Percentiles rank a stretch among this genome's conserved stretches.
These are phyloP conservation scores for Rosa multiflora DNA, from an alignment of 306 rosid species.

Conservation along the genomic window DNA sequence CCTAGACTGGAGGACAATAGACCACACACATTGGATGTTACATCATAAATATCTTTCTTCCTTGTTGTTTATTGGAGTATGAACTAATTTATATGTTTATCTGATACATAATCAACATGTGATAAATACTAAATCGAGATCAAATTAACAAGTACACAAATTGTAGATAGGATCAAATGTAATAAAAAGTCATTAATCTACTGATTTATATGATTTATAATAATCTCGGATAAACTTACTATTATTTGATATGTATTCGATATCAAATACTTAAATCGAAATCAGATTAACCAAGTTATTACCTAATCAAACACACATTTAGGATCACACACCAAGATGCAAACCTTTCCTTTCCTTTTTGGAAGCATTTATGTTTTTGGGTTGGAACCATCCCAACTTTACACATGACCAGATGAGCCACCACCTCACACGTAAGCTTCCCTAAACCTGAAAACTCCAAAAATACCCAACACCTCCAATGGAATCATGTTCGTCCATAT, in stretches of 20 bases:
- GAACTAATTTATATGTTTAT: too few relatives aligned
- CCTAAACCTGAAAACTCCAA: conserved; percentile 13
- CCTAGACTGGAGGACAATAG: neutral
- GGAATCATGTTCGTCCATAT: conserved; percentile 2
- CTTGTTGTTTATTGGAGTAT: neutral
- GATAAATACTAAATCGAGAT: too few relatives aligned
- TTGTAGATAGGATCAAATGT: too few relatives aligned
- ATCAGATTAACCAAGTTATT: neutral
- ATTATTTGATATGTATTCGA: too few relatives aligned
- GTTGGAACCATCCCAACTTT: conserved; percentile 1
- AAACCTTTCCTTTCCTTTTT: neutral
- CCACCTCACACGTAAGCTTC: conserved; percentile 23
- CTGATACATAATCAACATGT: too few relatives aligned
- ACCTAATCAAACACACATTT: neutral
- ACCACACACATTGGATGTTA: neutral
- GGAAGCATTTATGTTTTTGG: neutral
- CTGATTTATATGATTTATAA: too few relatives aligned
- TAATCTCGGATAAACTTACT: too few relatives aligned
- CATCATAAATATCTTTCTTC: neutral
- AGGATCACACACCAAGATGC: neutral
- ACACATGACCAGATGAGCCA: neutral
- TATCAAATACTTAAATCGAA: neutral
- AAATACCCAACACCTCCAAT: neutral
- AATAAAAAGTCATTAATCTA: too few relatives aligned
- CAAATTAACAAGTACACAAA: too few relatives aligned